phyloP scores from a whole-genome alignment of 768 basidiomycete genomes.

The Lyophyllum decastes region DNA sequence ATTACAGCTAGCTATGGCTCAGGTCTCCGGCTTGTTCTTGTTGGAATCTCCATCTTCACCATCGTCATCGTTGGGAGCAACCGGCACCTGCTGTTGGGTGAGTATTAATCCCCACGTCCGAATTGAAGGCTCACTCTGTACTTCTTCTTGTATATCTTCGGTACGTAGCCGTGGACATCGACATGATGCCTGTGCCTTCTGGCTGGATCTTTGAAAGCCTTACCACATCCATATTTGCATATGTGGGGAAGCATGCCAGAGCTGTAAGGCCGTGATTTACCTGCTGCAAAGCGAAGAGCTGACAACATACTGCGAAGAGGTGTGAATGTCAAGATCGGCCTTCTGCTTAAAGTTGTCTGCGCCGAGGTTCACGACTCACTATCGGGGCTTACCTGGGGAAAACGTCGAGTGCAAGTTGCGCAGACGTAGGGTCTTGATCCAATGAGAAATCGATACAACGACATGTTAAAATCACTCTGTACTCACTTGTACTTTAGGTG shows the following conservation, averaged over 20 bases:
- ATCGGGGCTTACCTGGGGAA: neutral
- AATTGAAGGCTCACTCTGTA: conserved; percentile 26
- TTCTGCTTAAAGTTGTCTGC: conserved; percentile 1
- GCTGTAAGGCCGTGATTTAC: conserved; percentile 28
- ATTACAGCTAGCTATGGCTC: neutral
- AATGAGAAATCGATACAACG: neutral
- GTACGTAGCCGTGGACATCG: conserved; percentile 50
- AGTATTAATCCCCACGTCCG: neutral
- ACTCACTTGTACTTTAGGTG: conserved; percentile 63
- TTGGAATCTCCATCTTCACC: neutral
- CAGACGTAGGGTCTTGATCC: neutral
- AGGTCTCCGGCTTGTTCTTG: neutral
- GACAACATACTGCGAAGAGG: conserved; percentile 14
- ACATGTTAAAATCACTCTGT: neutral
- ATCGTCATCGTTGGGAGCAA: neutral
- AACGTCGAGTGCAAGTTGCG: neutral
- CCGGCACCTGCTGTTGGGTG: neutral
- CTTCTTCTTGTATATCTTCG: conserved; percentile 44
- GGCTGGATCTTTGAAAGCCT: conserved; percentile 65
- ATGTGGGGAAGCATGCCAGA: conserved; percentile 58
- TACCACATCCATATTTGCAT: conserved; percentile 51
- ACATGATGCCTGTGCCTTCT: conserved; percentile 62
- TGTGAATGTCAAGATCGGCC: conserved; percentile 7
- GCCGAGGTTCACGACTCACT: neutral
- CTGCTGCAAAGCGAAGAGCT: neutral